Evolutionary conservation across 805 yeast species (phyloP).

Genomic region (Ogataea pilisensis): DNA sequence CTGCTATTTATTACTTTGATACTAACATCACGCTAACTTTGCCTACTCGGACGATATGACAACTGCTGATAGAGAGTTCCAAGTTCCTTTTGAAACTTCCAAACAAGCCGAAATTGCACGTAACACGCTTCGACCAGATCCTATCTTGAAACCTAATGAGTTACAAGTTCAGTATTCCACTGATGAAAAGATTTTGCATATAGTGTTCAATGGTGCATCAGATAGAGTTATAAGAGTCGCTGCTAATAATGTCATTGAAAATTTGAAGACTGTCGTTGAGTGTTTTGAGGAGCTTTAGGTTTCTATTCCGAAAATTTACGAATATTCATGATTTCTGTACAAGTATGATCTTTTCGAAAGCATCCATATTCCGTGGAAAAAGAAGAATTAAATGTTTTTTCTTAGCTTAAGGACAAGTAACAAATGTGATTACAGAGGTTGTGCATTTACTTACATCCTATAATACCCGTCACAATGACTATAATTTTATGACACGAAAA

Average conservation of each 20-base stretch:
- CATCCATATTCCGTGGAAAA: too few species aligned
- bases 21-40: not conserved
- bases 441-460: too few species aligned
- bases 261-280: constrained; percentile 71
- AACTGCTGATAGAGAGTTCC: constrained; percentile 32
- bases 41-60: too few species aligned
- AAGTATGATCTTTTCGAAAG: too few species aligned
- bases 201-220: constrained; percentile 55
- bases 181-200: constrained; percentile 34
- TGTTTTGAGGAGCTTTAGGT: constrained; percentile 68
- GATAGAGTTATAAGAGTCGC: constrained; percentile 82
- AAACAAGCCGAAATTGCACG: constrained; percentile 63
- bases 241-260: constrained; percentile 75
- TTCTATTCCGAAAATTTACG: too few species aligned
- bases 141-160: constrained; percentile 70
- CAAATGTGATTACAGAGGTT: too few species aligned
- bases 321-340: too few species aligned
- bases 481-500: too few species aligned
- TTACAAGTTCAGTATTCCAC: constrained; percentile 44
- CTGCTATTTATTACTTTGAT: too few species aligned
- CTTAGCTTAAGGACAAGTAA: too few species aligned
- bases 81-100: constrained; percentile 58
- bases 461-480: too few species aligned
- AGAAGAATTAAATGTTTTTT: too few species aligned
- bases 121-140: constrained; percentile 68